A percentile compares a stretch with the other conserved stretches of the same genome.
Evolutionary conservation across 163 green algal genomes (phyloP).

Genomic region (Coccomyxa subellipsoidea): DNA sequence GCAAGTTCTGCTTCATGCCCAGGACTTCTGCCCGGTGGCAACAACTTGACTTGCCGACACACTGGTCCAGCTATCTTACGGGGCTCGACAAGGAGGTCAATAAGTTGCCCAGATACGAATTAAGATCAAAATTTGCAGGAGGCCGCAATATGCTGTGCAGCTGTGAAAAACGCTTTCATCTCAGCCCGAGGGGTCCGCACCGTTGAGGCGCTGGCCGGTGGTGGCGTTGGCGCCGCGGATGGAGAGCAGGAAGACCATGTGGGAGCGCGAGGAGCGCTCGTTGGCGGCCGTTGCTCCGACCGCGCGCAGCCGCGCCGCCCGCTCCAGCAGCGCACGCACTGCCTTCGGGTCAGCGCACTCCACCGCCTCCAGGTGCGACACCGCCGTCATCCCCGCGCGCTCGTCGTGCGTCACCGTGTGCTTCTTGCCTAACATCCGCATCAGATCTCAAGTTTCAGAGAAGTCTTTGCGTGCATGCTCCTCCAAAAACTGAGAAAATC

Average conservation of each 20-base stretch:
- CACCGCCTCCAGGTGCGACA: slow-evolving; percentile 78
- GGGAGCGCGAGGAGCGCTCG: slow-evolving; percentile 83
- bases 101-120: no score
- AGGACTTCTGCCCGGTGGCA: no score
- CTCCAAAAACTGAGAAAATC: no score
- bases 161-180: background rate
- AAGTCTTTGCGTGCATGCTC: no score
- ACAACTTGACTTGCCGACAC: no score
- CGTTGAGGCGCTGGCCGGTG: slow-evolving; percentile 62
- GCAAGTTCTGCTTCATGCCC: no score
- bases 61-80: no score
- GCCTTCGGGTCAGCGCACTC: slow-evolving; percentile 29
- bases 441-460: no score
- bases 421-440: slow-evolving; percentile 39
- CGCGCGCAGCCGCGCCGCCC: slow-evolving; percentile 71
- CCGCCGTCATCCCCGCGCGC: slow-evolving; percentile 64
- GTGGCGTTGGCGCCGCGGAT: slow-evolving; percentile 77
- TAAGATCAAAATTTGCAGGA: no score
- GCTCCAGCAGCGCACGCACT: slow-evolving; percentile 56
- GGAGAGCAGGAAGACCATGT: slow-evolving; percentile 94
- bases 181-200: slow-evolving; percentile 11
- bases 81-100: no score
- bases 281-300: slow-evolving; percentile 86
- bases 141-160: no score
- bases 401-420: slow-evolving; percentile 54